Evolutionary conservation across 2,329 filamentous ascomycete species (phyloP).

Genomic region (Sclerotinia sclerotiorum): DNA sequence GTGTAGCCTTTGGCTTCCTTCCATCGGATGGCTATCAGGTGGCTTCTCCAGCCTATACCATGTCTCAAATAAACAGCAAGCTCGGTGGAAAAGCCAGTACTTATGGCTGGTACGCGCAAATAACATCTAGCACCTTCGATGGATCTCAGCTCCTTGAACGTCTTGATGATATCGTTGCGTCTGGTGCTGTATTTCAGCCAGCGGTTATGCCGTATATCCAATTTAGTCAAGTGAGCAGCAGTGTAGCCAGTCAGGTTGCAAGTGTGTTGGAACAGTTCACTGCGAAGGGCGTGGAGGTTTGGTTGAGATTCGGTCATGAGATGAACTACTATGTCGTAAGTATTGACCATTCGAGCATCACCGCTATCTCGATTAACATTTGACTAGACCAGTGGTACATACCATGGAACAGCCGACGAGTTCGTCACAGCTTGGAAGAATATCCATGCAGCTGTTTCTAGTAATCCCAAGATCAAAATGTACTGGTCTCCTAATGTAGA

Average conservation of each 20-base stretch:
- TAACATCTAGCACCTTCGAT: conserved; percentile 15
- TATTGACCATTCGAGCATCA: background rate
- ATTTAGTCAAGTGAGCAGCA: conserved; percentile 18
- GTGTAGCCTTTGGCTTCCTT: conserved; percentile 24
- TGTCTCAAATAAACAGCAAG: conserved; percentile 22
- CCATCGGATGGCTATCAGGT: conserved; percentile 23
- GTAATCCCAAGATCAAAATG: conserved; percentile 20
- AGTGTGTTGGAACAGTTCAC: conserved; percentile 22
- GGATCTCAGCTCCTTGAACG: conserved; percentile 16
- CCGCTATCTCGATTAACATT: background rate
- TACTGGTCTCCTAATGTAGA: conserved; percentile 23
- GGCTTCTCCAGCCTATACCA: conserved; percentile 20
- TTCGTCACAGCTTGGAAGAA: conserved; percentile 25
- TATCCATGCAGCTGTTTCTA: conserved; percentile 15
- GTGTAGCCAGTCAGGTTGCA: conserved; percentile 19
- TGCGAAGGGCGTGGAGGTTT: conserved; percentile 19
- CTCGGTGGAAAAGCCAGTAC: conserved; percentile 20
- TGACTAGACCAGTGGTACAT: conserved; percentile 12
- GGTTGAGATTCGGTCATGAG: conserved; percentile 26
- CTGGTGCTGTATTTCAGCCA: conserved; percentile 24
- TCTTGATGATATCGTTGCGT: conserved; percentile 23
- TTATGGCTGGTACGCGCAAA: conserved; percentile 24
- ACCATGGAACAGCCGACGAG: conserved; percentile 17
- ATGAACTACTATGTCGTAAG: conserved; percentile 26
- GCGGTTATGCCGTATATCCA: conserved; percentile 24